phyloP scores from a whole-genome alignment of 2,329 filamentous ascomycete species.

The Alternaria tenuissima region DNA sequence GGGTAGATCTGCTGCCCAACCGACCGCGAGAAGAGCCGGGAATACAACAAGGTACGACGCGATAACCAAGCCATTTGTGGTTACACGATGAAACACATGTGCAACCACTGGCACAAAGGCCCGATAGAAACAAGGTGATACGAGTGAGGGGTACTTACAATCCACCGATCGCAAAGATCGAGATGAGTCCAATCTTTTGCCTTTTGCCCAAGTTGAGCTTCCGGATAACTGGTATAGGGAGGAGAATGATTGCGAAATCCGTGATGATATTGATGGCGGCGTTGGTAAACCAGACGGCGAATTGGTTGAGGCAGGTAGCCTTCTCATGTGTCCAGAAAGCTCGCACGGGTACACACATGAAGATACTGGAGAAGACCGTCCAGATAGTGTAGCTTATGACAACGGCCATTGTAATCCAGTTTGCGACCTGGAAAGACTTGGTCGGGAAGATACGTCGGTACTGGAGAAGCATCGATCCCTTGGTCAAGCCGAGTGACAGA shows the following conservation, averaged over 20 bases:
- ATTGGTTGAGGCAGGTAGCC: conserved; percentile 44
- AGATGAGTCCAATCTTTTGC: conserved; percentile 49
- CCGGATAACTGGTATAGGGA: conserved; percentile 47
- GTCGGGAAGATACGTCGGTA: conserved; percentile 44
- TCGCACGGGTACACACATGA: conserved; percentile 43
- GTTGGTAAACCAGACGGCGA: conserved; percentile 40
- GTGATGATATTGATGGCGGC: conserved; percentile 42
- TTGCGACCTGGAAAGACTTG: conserved; percentile 35
- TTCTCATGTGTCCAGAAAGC: conserved; percentile 45
- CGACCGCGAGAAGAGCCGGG: not conserved
- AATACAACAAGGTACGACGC: not conserved
- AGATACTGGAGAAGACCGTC: conserved; percentile 45
- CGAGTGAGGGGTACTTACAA: conserved; percentile 45
- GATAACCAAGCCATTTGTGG: not conserved
- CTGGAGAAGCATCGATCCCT: conserved; percentile 45
- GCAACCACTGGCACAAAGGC: conserved; percentile 11
- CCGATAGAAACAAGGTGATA: not conserved
- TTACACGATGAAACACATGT: conserved; percentile 13
- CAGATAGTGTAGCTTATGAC: conserved; percentile 39
- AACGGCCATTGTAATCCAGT: conserved; percentile 35
- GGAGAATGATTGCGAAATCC: conserved; percentile 45
- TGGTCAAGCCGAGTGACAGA: conserved; percentile 44
- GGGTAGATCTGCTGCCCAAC: not conserved
- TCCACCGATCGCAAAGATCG: conserved; percentile 51
- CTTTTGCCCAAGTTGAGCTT: conserved; percentile 44